Evolutionary conservation across 495 filamentous ascomycete species (phyloP).

Genomic region (Hypoxylon cercidicola): DNA sequence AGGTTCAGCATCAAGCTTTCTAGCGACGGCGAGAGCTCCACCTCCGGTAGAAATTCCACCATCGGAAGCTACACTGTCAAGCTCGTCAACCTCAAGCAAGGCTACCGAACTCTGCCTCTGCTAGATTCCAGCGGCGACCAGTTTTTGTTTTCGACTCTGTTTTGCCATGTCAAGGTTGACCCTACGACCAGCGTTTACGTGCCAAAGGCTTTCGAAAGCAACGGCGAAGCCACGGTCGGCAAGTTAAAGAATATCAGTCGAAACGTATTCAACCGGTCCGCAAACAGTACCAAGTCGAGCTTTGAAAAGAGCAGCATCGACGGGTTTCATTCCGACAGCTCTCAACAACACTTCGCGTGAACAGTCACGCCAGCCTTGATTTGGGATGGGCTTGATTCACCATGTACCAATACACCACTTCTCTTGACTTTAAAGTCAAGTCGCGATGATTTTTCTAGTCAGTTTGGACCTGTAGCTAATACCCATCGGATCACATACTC

Average conservation of each 20-base stretch:
- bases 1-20: slow-evolving; percentile 92
- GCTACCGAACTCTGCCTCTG: slow-evolving; percentile 97
- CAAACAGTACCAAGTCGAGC: slow-evolving; percentile 56
- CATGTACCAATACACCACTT: slow-evolving; percentile 33
- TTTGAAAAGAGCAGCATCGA: slow-evolving; percentile 53
- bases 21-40: slow-evolving; percentile 70
- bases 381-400: slow-evolving; percentile 14
- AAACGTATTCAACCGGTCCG: slow-evolving; percentile 59
- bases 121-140: slow-evolving; percentile 87
- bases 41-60: slow-evolving; percentile 61
- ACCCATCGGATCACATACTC: slow-evolving; percentile 38
- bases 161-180: slow-evolving; percentile 81
- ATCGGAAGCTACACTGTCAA: slow-evolving; percentile 93
- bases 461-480: slow-evolving; percentile 40
- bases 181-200: slow-evolving; percentile 65
- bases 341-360: slow-evolving; percentile 29
- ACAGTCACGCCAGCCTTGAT: slow-evolving; percentile 16
- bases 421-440: slow-evolving; percentile 33
- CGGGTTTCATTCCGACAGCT: slow-evolving; percentile 39
- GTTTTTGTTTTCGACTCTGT: slow-evolving; percentile 93
- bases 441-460: slow-evolving; percentile 36
- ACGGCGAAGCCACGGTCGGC: slow-evolving; percentile 49
- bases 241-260: slow-evolving; percentile 61
- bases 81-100: slow-evolving; percentile 86
- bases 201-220: slow-evolving; percentile 48